Evolutionary conservation across 768 basidiomycete genomes (phyloP), one percentile per base, ranked within the genome.

Genomic region (Tephrocybe sp.): DNA sequence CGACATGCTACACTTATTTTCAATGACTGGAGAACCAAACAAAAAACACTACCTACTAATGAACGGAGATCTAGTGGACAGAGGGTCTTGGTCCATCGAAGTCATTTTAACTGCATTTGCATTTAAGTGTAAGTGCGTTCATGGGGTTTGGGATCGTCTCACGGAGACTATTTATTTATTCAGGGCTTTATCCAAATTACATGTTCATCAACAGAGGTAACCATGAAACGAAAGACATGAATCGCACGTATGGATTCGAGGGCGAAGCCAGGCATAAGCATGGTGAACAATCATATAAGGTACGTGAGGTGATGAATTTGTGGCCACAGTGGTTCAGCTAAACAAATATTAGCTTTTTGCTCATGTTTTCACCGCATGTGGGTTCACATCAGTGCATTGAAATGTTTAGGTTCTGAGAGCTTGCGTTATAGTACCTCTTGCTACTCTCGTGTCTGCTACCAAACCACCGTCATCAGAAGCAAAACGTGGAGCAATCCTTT

Each of bases 211-310:
- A 99, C 67, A 83, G 96, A 56, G 96, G 96, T 14, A 98, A 98
- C 70, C 96, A 98, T 63, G 93, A 96, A 71, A 86, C 92, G 53
- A 90, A 91, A 66, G 94, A 98, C 40, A 98, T 99, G 97, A 99
- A 99, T 69, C 74, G 87, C 43, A 82, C 85, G 17, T 94, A 96
- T 66, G 93, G 93, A 1, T 95, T 95, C 62, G 92, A 96, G 67
- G 94, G 95, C 35, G 97, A 99, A 72, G 89, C 85, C 26, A 96
- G 96, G 63, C 89, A 96, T 62, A 98, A 99, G 66, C 92, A 96
- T 59, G 94, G 94, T 23, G 94, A 97, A 62, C 86, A 93, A 65
- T 87, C 92, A 0, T 98, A 95, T 74, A 94, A 93, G 79, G 90
- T 85, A 20, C 45, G 63, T 46, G 13, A 9, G 43, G 14, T 35